phyloP scores from a whole-genome alignment of 73 alveolate genomes.

The Paraurostyla sp. region DNA sequence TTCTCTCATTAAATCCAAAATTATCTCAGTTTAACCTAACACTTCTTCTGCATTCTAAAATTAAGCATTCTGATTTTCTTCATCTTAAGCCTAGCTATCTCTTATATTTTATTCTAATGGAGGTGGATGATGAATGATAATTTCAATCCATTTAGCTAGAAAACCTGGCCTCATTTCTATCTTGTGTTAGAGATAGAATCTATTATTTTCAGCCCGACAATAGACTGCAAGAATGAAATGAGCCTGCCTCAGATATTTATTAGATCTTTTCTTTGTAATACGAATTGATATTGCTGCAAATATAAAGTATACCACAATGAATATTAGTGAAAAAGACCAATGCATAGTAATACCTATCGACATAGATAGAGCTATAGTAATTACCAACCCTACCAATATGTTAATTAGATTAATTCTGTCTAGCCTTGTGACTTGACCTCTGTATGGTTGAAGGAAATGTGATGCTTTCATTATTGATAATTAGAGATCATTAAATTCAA shows the following conservation, averaged over 20 bases:
- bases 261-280: conserved; percentile 16
- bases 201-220: conserved; percentile 55
- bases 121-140: background rate
- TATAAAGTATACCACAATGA: conserved; percentile 30
- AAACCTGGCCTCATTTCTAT: conserved; percentile 53
- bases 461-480: background rate
- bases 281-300: background rate
- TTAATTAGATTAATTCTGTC: conserved; percentile 27
- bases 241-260: conserved; percentile 41
- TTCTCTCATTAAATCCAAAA: background rate
- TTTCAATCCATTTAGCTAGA: conserved; percentile 51
- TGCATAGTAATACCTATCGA: conserved; percentile 13
- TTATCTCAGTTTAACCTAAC: background rate
- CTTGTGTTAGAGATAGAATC: conserved; percentile 4
- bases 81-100: background rate
- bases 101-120: background rate
- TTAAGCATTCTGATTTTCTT: background rate
- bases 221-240: conserved; percentile 42
- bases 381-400: background rate
- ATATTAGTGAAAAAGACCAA: conserved; percentile 40
- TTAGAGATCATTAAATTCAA: background rate
- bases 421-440: conserved; percentile 31
- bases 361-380: conserved; percentile 15
- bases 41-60: background rate
- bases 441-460: background rate